Evolutionary conservation across 2,329 filamentous ascomycete species (phyloP), one percentile per base, ranked within the genome.

Genomic region (Dothistroma septosporum): DNA sequence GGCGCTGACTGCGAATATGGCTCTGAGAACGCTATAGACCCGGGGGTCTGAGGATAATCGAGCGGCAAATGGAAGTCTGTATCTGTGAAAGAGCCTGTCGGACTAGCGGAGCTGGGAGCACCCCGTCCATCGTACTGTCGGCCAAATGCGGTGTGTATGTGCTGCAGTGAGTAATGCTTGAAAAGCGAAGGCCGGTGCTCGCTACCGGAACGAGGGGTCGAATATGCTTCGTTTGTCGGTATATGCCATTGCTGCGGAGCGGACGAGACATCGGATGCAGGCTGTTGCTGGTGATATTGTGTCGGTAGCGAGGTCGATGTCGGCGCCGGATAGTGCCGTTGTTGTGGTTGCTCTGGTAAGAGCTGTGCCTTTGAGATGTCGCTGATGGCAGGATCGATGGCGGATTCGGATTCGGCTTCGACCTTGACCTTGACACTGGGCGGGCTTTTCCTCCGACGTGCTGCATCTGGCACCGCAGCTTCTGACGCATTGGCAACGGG

Each of bases 401-500:
- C 44, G 32, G 53, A 47, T 28, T 65, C 63, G 28, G 54, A 55
- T 61, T 66, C 66, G 24, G 61, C 41, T 21, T 59, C 52, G 28
- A 55, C 57, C 63, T 66, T 67, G 24, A 62, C 41, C 24, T 59
- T 53, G 63, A 60, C 22, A 24, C 58, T 57, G 9, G 68, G 58
- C 8, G 68, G 70, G 35, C 64, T 66, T 60, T 72, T 72, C 24
- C 68, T 68, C 28, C 68, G 55, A 53, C 58, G 58, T 46, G 37
- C 55, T 19, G 58, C 64, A 31, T 65, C 63, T 35, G 57, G 54
- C 53, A 56, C 62, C 55, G 55, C 63, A 47, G 62, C 59, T 50
- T 70, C 65, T 12, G 55, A 53, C 52, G 76, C 72, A 16, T 76
- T 76, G 57, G 80, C 81, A 44, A 88, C 77, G 10, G 86, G 86